phyloP scores from a whole-genome alignment of 768 basidiomycete species.

The Cantharellus cinnabarinus region DNA sequence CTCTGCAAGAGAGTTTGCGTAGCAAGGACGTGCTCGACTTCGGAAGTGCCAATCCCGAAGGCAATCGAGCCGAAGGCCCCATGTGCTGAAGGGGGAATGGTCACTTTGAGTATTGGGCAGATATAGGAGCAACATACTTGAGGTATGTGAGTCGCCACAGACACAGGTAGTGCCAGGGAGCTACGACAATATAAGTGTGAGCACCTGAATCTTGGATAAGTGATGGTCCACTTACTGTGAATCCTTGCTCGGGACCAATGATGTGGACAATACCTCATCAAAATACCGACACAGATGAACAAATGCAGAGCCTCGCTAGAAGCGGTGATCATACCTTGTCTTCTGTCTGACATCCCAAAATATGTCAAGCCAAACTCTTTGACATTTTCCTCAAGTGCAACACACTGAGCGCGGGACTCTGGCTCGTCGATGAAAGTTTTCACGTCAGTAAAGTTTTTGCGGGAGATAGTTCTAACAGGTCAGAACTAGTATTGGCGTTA shows the following conservation, averaged over 20 bases:
- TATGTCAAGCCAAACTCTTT: conserved; percentile 84
- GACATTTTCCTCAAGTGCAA: conserved; percentile 72
- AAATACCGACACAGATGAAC: not conserved
- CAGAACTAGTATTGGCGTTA: not conserved
- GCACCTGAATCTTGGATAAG: not conserved
- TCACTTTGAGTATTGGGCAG: not conserved
- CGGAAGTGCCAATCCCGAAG: conserved; percentile 84
- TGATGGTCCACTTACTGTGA: conserved; percentile 33
- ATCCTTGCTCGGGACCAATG: conserved; percentile 87
- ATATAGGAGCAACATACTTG: conserved; percentile 32
- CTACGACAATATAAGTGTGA: conserved; percentile 16
- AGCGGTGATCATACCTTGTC: conserved; percentile 40
- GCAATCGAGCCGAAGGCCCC: conserved; percentile 86
- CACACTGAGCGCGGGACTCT: conserved; percentile 67
- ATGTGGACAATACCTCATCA: conserved; percentile 58
- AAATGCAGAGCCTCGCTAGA: not conserved
- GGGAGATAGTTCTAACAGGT: conserved; percentile 36
- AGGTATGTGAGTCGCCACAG: conserved; percentile 86
- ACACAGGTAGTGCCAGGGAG: conserved; percentile 65
- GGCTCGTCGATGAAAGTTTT: conserved; percentile 61
- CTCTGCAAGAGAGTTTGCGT: conserved; percentile 76
- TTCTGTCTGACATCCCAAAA: conserved; percentile 74
- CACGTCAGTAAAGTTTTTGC: conserved; percentile 55
- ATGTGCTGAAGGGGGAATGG: conserved; percentile 32
- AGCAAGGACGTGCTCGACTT: conserved; percentile 85